Conservation (phyloP, 257 asterid species). For the Solanum piurae region DNA sequence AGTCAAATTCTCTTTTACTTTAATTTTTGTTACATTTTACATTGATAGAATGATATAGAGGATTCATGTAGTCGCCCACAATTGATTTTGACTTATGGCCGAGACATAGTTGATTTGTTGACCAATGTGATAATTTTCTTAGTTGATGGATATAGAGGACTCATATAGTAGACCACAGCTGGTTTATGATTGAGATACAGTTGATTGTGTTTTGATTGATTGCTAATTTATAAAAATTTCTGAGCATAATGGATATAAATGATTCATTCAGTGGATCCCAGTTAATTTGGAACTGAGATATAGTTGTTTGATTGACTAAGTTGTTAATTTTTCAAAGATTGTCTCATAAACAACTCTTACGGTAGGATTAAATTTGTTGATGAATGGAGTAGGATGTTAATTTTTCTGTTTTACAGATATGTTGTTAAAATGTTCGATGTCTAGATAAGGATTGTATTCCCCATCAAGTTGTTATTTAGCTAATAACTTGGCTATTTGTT, state of each 20-base stretch:
- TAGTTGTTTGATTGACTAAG: neutral
- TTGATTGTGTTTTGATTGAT: neutral
- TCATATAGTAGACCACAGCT: neutral
- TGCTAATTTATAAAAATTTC: neutral
- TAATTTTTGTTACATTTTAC: neutral
- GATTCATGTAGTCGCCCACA: neutral
- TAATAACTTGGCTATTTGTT: neutral
- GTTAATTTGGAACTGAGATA: neutral
- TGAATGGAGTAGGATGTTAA: neutral
- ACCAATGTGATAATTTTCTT: neutral
- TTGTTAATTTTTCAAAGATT: neutral
- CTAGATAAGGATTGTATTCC: neutral
- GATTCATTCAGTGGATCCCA: neutral
- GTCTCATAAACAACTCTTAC: neutral
- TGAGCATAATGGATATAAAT: neutral
- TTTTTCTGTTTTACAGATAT: neutral
- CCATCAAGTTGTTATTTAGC: neutral
- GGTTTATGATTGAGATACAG: neutral
- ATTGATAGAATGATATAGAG: neutral
- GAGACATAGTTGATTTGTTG: neutral
- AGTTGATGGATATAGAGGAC: neutral
- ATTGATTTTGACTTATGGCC: neutral
- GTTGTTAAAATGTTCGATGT: neutral
- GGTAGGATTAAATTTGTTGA: neutral
- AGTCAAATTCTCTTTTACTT: slow-evolving; percentile 43